Base-by-base conservation (phyloP, 768 basidiomycete genomes). In the Kwoniella europaea region DNA sequence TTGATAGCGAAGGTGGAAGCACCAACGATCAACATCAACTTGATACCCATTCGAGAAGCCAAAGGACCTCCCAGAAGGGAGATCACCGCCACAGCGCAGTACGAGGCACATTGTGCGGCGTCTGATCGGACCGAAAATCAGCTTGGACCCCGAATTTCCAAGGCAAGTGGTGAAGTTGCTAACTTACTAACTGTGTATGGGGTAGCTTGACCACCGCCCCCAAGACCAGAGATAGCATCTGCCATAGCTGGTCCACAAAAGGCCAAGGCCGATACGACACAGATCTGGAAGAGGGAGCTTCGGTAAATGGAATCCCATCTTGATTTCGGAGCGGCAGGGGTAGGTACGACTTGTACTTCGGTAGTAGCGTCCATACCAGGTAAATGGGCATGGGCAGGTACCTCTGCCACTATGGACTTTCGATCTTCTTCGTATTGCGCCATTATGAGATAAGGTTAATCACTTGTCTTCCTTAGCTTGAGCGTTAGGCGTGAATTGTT, bases 201-300 rank as follows among this genome's bases (percentile, higher is more conserved):
- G 2, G 72, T 69, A 7, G 68, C 71, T 57, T 69, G 71, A 41
- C 71, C 46, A 50, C 46, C 46, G 3, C 76, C 76, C 27, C 76
- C 76, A 6, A 77, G 74, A 62, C 57, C 63, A 7, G 52, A 41
- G 46, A 77, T 77, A 10, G 76, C 74, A 63, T 75, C 74, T 10
- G 69, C 44, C 74, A 75, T 74, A 22, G 74, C 71, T 4, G 74
- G 76, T 16, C 66, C 67, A 52, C 56, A 65, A 42, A 71, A 71
- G 13, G 69, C 69, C n/a, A 65, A n/a, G 15, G 61, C 63, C 27
- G 69, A 71, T 10, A 71, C 63, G 4, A 71, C 57, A 12, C 62
- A 63, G 53, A 71, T 71, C 64, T 71, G 69, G 61, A 65, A 65
- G 27, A 60, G 42, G 3, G 69, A 46, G 44, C 63, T 65, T 60